Evolutionary conservation across 331 rosid species (phyloP).

Genomic region (Saraca asoca): DNA sequence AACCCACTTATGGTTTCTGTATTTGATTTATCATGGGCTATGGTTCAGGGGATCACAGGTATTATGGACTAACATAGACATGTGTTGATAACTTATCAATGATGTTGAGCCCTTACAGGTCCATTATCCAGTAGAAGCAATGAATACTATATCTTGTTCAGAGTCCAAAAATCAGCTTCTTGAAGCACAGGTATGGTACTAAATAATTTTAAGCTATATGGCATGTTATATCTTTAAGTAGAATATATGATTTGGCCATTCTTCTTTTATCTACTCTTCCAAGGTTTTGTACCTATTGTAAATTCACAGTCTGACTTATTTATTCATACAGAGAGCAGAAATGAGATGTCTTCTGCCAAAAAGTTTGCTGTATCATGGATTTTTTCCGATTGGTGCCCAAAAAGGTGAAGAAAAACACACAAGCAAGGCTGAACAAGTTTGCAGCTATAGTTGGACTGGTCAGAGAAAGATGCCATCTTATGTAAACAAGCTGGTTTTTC

Average conservation of each 20-base stretch:
- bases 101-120: slow-evolving; percentile 56
- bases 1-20: slow-evolving; percentile 7
- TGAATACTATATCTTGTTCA: slow-evolving; percentile 56
- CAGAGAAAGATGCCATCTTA: slow-evolving; percentile 79
- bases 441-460: slow-evolving; percentile 94
- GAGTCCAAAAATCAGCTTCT: slow-evolving; percentile 83
- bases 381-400: slow-evolving; percentile 51
- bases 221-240: background rate
- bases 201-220: slow-evolving; percentile 15
- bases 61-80: slow-evolving; percentile 17
- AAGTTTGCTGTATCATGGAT: slow-evolving; percentile 71
- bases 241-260: slow-evolving; percentile 14
- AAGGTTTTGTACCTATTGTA: background rate
- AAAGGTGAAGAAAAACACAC: slow-evolving; percentile 44
- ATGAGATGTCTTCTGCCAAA: slow-evolving; percentile 85
- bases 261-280: slow-evolving; percentile 3
- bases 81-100: slow-evolving; percentile 10
- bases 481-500: slow-evolving; percentile 71
- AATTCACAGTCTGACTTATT: slow-evolving; percentile 1
- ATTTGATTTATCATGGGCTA: slow-evolving; percentile 8
- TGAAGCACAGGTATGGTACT: slow-evolving; percentile 70
- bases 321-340: slow-evolving; percentile 78
- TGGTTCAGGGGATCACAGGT: slow-evolving; percentile 20
- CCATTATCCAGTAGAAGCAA: slow-evolving; percentile 85
- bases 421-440: slow-evolving; percentile 37